Evolutionary conservation across 768 basidiomycete species (phyloP).

Genomic region (Tylopilus rubrobrunneus): DNA sequence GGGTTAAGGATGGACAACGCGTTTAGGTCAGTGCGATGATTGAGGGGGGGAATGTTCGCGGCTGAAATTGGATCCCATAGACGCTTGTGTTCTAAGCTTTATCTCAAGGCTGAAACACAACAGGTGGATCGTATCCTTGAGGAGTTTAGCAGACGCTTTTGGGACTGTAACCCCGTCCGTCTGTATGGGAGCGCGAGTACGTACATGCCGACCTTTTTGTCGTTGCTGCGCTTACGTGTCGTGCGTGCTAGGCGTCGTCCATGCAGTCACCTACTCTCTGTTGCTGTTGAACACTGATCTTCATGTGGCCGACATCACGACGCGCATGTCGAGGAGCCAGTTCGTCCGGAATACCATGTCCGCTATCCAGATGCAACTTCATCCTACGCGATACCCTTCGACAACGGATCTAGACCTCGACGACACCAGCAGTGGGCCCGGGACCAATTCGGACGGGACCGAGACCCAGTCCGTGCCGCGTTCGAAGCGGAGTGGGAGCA

Average conservation of each 20-base stretch:
- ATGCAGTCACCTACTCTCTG: constrained; percentile 90
- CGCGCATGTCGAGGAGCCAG: constrained; percentile 87
- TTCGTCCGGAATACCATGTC: constrained; percentile 91
- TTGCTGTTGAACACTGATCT: constrained; percentile 95
- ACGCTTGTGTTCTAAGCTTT: constrained; percentile 86
- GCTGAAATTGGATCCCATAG: constrained; percentile 34
- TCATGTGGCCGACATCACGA: constrained; percentile 86
- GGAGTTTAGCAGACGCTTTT: constrained; percentile 86
- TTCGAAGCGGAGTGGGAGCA: constrained; percentile 76
- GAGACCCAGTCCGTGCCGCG: constrained; percentile 45
- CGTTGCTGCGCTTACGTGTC: constrained; percentile 1
- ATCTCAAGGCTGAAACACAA: constrained; percentile 93
- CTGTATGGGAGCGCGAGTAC: constrained; percentile 83
- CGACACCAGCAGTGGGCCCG: constrained; percentile 59
- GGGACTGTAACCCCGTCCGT: constrained; percentile 80
- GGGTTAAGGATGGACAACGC: constrained; percentile 81
- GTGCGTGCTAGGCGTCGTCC: constrained; percentile 70
- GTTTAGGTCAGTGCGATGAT: constrained; percentile 59
- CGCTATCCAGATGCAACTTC: constrained; percentile 77
- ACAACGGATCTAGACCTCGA: constrained; percentile 63
- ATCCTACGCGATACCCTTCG: constrained; percentile 52
- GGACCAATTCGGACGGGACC: constrained; percentile 53
- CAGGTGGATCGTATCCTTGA: constrained; percentile 97
- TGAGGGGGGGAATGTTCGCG: neutral
- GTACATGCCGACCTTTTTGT: constrained; percentile 24